These are phyloP conservation scores for Chlorella sp. DNA, from an alignment of 139 green algal species.

Conservation along the genomic window DNA sequence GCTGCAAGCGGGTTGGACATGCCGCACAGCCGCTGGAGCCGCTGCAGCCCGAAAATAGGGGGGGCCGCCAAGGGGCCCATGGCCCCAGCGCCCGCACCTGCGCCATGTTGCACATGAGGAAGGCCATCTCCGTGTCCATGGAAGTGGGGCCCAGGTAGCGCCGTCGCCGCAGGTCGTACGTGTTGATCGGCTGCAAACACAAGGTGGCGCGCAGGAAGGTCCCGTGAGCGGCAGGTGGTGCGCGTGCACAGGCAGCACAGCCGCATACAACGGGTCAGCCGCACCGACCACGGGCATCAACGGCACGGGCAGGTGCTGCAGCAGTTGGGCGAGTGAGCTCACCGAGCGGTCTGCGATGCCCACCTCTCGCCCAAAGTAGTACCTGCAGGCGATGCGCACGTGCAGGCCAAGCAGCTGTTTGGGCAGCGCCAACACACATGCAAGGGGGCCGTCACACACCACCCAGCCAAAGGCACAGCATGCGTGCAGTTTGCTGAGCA, in stretches of 20 bases:
- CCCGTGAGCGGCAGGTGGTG: too few relatives aligned
- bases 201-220: too few relatives aligned
- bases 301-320: too few relatives aligned
- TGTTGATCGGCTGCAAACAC: slow-evolving; percentile 33
- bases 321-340: too few relatives aligned
- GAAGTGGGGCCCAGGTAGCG: slow-evolving; percentile 92
- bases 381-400: slow-evolving; percentile 12
- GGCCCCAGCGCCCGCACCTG: too few relatives aligned
- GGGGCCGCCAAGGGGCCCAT: background rate
- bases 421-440: background rate
- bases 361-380: slow-evolving; percentile 87
- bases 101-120: slow-evolving; percentile 93
- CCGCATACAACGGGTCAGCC: too few relatives aligned
- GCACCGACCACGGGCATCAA: too few relatives aligned
- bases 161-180: slow-evolving; percentile 74
- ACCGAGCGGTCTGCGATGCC: slow-evolving; percentile 37
- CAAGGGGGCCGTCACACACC: background rate
- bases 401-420: background rate
- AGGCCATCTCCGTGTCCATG: slow-evolving; percentile 96
- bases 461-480: background rate
- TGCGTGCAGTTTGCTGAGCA: background rate
- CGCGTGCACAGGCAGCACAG: too few relatives aligned
- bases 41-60: too few relatives aligned
- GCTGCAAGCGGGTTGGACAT: too few relatives aligned
- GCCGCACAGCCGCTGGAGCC: too few relatives aligned